Percentiles rank a stretch among this genome's conserved stretches.
These are phyloP conservation scores for Chamaecrista fasciculata DNA, from an alignment of 306 rosid species.

Conservation along the genomic window DNA sequence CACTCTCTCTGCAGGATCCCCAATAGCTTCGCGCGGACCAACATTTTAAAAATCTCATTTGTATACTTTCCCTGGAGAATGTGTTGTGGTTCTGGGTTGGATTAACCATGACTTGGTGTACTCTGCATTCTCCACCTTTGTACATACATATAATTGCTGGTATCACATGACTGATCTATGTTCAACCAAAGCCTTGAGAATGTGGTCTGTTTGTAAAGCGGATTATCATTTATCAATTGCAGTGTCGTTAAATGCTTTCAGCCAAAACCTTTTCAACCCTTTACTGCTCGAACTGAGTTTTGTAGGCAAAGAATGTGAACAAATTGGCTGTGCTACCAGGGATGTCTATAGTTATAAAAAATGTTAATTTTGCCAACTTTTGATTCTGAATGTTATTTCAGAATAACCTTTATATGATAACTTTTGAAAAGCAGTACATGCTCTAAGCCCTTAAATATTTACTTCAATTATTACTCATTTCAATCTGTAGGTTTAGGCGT, in stretches of 20 bases:
- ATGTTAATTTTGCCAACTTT: too few species aligned
- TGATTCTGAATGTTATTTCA: too few species aligned
- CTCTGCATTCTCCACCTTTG: background rate
- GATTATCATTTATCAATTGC: too few species aligned
- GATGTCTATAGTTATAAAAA: too few species aligned
- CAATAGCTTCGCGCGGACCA: background rate
- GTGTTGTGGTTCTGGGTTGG: background rate
- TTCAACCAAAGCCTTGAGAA: background rate
- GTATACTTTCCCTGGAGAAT: background rate
- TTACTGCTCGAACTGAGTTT: background rate
- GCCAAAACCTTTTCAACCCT: background rate
- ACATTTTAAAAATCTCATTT: background rate
- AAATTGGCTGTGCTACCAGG: background rate
- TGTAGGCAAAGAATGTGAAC: background rate
- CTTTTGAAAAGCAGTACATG: too few species aligned
- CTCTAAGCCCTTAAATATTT: too few species aligned
- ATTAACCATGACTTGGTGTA: background rate
- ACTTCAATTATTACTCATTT: too few species aligned
- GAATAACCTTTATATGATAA: too few species aligned
- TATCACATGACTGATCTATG: background rate
- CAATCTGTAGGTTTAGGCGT: too few species aligned
- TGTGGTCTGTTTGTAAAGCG: background rate
- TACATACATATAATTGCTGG: background rate
- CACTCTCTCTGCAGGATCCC: background rate
- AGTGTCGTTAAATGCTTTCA: too few species aligned